phyloP scores from a whole-genome alignment of 192 early-diverging fungal genomes.

The Phlyctochytrium arcticum region DNA sequence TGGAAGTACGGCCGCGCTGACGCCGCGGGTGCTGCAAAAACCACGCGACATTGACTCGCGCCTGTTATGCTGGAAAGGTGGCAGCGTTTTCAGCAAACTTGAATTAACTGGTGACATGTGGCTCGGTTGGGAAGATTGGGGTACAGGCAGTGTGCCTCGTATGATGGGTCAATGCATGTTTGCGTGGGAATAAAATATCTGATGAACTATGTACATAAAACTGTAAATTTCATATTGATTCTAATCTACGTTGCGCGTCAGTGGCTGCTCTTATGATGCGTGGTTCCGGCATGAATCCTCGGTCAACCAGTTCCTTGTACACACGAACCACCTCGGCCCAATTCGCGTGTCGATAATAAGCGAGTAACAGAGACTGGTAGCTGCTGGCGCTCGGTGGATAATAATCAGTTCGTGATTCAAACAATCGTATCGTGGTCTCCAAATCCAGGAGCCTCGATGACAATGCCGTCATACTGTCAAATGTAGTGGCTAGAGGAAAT shows the following conservation, averaged over 20 bases:
- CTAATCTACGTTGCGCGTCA: not conserved
- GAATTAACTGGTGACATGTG: constrained; percentile 79
- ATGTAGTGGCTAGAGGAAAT: constrained; percentile 4
- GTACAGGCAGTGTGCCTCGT: constrained; percentile 18
- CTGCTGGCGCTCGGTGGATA: constrained; percentile 1
- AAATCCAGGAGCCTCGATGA: not conserved
- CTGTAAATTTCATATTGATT: too few species aligned
- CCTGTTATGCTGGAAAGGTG: constrained; percentile 86
- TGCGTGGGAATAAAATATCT: constrained; percentile 14
- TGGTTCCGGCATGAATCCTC: constrained; percentile 11
- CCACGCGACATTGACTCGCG: constrained; percentile 82
- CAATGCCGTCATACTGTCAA: constrained; percentile 5
- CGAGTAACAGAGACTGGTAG: constrained; percentile 8
- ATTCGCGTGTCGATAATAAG: not conserved
- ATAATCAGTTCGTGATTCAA: not conserved
- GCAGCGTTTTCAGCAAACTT: constrained; percentile 68
- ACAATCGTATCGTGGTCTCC: not conserved
- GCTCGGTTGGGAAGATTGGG: constrained; percentile 71
- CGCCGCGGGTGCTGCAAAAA: constrained; percentile 53
- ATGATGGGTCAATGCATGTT: constrained; percentile 15
- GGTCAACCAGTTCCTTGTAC: constrained; percentile 13
- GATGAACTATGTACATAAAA: not conserved
- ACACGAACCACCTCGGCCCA: not conserved
- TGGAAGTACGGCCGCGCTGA: constrained; percentile 16
- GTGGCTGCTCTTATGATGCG: not conserved